Conservation (phyloP, 768 basidiomycete species). For the Punctularia strigosozonata region DNA sequence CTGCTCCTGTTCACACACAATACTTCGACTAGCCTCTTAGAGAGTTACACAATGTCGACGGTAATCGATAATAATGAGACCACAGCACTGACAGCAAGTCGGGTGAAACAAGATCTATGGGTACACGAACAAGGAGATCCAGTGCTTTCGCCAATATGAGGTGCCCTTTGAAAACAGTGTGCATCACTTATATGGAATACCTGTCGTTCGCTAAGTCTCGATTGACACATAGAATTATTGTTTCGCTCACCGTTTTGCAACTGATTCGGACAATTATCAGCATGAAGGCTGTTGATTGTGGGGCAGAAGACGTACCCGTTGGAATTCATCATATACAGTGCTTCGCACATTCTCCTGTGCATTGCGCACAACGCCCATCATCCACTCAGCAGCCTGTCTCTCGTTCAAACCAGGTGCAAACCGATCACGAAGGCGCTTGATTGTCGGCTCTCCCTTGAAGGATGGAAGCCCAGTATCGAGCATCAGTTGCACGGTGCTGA, state of each 20-base stretch:
- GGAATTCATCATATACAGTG: constrained; percentile 93
- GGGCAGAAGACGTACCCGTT: constrained; percentile 43
- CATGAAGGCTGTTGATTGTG: constrained; percentile 2
- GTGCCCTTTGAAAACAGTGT: not conserved
- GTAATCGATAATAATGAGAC: too few relatives aligned
- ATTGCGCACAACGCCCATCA: constrained; percentile 81
- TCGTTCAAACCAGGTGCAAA: constrained; percentile 79
- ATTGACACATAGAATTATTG: not conserved
- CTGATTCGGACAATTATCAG: constrained; percentile 14
- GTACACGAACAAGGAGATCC: not conserved
- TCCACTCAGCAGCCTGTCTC: constrained; percentile 86
- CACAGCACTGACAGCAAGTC: too few relatives aligned
- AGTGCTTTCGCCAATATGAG: not conserved
- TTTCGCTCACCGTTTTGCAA: constrained; percentile 33
- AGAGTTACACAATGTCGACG: too few relatives aligned
- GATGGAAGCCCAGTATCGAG: constrained; percentile 89
- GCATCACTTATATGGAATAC: constrained; percentile 25
- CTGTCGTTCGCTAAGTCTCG: constrained; percentile 7
- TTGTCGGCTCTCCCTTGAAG: constrained; percentile 93
- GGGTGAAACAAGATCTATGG: too few relatives aligned
- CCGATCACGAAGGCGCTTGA: constrained; percentile 75
- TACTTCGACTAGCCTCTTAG: too few relatives aligned
- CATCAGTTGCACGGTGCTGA: constrained; percentile 87
- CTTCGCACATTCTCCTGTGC: constrained; percentile 93
- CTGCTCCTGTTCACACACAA: too few relatives aligned